Evolutionary conservation across 1,139 yeast species (phyloP).

Genomic region (Spathaspora sp.): DNA sequence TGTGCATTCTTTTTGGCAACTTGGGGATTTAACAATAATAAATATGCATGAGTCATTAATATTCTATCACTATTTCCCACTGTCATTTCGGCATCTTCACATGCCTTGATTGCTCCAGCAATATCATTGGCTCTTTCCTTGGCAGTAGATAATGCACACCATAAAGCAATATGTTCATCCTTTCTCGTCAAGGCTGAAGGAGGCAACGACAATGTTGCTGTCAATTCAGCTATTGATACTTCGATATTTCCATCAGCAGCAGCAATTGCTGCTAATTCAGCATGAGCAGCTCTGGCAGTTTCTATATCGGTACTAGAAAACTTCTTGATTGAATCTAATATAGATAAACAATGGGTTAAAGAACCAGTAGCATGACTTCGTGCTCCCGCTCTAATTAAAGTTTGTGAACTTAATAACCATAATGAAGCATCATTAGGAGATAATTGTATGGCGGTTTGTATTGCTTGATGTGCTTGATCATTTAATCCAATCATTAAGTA

Average conservation of each 20-base stretch:
- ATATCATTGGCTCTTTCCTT: conserved; percentile 50
- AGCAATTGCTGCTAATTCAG: conserved; percentile 53
- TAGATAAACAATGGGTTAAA: conserved; percentile 42
- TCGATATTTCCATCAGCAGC: conserved; percentile 52
- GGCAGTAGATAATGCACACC: conserved; percentile 54
- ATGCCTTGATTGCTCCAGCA: conserved; percentile 46
- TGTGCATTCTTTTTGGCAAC: conserved; percentile 15
- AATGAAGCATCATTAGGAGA: conserved; percentile 43
- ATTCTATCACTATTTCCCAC: conserved; percentile 47
- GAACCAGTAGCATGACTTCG: conserved; percentile 46
- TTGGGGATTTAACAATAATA: conserved; percentile 30
- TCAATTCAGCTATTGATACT: conserved; percentile 45
- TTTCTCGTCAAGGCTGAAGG: conserved; percentile 47
- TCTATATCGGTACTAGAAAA: conserved; percentile 36
- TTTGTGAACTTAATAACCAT: conserved; percentile 50
- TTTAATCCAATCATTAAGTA: conserved; percentile 46
- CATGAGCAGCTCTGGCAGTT: conserved; percentile 51
- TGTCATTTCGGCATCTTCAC: conserved; percentile 46
- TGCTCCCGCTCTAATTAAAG: conserved; percentile 41
- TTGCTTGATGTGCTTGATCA: conserved; percentile 52
- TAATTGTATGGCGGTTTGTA: conserved; percentile 45
- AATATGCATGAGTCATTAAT: conserved; percentile 47
- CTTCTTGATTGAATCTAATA: conserved; percentile 27
- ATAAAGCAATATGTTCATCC: conserved; percentile 48
- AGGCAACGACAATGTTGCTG: conserved; percentile 48